Conservation (phyloP, 1,284 basidiomycete species). For the Crucibulum cyathiforme region DNA sequence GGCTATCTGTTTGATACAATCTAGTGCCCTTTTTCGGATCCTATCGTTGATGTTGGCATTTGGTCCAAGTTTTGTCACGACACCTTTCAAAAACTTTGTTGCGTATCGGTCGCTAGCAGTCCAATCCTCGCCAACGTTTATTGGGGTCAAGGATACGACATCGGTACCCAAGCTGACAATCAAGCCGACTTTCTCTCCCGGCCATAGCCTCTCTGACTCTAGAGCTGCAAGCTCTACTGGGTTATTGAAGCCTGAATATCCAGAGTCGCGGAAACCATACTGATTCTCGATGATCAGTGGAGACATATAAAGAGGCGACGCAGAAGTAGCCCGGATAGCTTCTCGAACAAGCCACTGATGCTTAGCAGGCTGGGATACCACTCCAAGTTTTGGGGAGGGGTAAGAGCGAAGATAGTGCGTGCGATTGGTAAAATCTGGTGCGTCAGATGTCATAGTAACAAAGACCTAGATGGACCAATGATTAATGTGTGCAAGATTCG, state of each 20-base stretch:
- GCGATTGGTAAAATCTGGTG: slow-evolving; percentile 22
- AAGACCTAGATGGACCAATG: slow-evolving; percentile 14
- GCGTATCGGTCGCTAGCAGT: slow-evolving; percentile 13
- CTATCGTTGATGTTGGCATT: not conserved
- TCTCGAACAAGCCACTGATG: slow-evolving; percentile 27
- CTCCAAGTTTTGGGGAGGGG: slow-evolving; percentile 5
- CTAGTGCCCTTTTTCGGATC: slow-evolving; percentile 6
- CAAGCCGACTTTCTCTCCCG: slow-evolving; percentile 9
- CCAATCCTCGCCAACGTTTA: slow-evolving; percentile 13
- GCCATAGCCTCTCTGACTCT: slow-evolving; percentile 19
- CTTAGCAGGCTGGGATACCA: slow-evolving; percentile 2
- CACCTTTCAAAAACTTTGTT: slow-evolving; percentile 9
- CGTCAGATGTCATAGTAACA: slow-evolving; percentile 23
- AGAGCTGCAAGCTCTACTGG: slow-evolving; percentile 14
- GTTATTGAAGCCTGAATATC: slow-evolving; percentile 28
- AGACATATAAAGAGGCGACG: slow-evolving; percentile 17
- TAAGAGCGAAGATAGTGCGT: slow-evolving; percentile 23
- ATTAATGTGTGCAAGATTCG: not conserved
- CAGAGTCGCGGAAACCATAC: slow-evolving; percentile 25
- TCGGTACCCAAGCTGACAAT: slow-evolving; percentile 24
- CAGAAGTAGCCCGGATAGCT: slow-evolving; percentile 19
- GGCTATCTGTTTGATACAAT: slow-evolving; percentile 18
- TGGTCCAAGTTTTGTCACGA: slow-evolving; percentile 9
- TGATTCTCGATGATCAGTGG: slow-evolving; percentile 10
- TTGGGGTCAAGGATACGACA: slow-evolving; percentile 12